These are phyloP conservation scores for Arachis stenosperma DNA, from an alignment of 306 rosid genomes.

Conservation along the genomic window DNA sequence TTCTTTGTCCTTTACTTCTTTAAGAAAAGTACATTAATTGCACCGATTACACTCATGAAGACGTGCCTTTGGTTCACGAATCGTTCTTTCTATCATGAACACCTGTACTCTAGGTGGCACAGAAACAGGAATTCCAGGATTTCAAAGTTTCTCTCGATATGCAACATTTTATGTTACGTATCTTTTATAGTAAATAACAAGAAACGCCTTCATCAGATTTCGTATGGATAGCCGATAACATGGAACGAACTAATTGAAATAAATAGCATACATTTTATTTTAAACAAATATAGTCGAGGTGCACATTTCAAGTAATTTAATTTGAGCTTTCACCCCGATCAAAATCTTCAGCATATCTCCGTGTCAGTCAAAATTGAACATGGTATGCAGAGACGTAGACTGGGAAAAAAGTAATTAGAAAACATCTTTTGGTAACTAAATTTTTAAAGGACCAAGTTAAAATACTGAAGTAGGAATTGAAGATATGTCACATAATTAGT, in stretches of 20 bases:
- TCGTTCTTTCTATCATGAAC: background rate
- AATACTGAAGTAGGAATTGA: too few species aligned
- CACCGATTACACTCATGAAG: background rate
- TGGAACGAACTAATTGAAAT: background rate
- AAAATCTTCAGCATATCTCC: background rate
- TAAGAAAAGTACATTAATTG: background rate
- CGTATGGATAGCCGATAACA: background rate
- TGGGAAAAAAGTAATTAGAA: too few species aligned
- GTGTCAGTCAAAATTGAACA: too few species aligned
- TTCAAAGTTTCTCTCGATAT: background rate
- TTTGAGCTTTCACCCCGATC: background rate
- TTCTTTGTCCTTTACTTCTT: background rate
- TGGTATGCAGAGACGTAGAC: too few species aligned
- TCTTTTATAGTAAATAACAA: background rate
- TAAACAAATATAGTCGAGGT: too few species aligned
- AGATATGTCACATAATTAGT: too few species aligned
- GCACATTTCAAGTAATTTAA: too few species aligned
- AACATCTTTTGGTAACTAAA: too few species aligned
- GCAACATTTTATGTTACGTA: too few species aligned
- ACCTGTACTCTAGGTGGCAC: background rate
- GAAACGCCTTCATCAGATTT: background rate
- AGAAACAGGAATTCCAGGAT: background rate
- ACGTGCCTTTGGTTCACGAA: background rate
- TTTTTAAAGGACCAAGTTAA: too few species aligned
- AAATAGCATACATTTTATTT: too few species aligned